Percentiles rank a stretch among this genome's conserved stretches.
These are phyloP conservation scores for Aegilops tauschii DNA, from an alignment of 176 grass and related monocot species.

Conservation along the genomic window DNA sequence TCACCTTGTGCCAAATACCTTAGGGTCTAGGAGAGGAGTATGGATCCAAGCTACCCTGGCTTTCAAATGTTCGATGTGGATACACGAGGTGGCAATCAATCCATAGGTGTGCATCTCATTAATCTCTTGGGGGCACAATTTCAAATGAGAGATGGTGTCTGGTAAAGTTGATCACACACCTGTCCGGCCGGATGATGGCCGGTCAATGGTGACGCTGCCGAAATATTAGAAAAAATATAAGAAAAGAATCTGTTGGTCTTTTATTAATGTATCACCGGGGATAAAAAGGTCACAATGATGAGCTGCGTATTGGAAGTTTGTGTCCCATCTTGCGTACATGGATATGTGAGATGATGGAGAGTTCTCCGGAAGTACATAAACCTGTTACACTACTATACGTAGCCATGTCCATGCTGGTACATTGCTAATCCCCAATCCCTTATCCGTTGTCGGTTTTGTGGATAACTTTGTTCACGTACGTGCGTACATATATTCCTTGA, in stretches of 20 bases:
- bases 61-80: slow-evolving; percentile 40
- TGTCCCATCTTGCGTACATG: not conserved
- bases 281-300: slow-evolving; percentile 2
- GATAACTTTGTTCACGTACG: not conserved
- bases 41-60: not conserved
- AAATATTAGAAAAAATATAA: no score
- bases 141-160: slow-evolving; percentile 24
- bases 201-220: not conserved
- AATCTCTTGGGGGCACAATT: slow-evolving; percentile 16
- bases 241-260: not conserved
- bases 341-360: not conserved
- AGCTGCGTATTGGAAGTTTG: not conserved
- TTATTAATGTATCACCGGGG: not conserved
- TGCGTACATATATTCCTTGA: no score
- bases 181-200: not conserved
- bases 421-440: not conserved
- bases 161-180: slow-evolving; percentile 21
- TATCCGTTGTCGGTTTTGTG: not conserved
- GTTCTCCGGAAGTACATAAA: slow-evolving; percentile 25
- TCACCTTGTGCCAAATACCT: not conserved
- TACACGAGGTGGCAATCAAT: not conserved
- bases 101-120: not conserved
- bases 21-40: slow-evolving; percentile 7
- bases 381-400: not conserved
- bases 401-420: not conserved